Evolutionary conservation across 2,329 filamentous ascomycete species (phyloP).

Genomic region (Penicillium hordei): DNA sequence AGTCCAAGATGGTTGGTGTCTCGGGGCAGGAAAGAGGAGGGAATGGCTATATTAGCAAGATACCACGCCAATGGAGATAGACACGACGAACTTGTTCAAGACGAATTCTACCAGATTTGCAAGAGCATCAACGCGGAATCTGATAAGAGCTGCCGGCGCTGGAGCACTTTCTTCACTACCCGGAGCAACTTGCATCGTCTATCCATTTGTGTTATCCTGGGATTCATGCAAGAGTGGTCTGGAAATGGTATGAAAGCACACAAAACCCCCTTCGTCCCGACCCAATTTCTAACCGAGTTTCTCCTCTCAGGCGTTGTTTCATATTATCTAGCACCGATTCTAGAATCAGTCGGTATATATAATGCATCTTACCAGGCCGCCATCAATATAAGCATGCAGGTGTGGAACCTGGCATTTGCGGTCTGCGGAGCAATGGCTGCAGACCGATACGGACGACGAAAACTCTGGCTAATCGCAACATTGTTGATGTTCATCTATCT

Average conservation of each 20-base stretch:
- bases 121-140: constrained; percentile 22
- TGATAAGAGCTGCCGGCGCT: constrained; percentile 15
- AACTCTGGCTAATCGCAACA: constrained; percentile 16
- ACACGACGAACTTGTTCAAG: constrained; percentile 24
- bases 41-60: constrained; percentile 56
- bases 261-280: neutral
- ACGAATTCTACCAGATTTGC: constrained; percentile 29
- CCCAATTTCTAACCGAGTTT: neutral
- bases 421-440: constrained; percentile 7
- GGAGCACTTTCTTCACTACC: constrained; percentile 20
- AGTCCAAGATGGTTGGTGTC: constrained; percentile 63
- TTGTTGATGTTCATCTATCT: constrained; percentile 19
- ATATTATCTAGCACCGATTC: constrained; percentile 25
- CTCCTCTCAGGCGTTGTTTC: constrained; percentile 17
- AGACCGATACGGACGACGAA: constrained; percentile 15
- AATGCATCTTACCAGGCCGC: constrained; percentile 9
- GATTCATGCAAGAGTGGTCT: constrained; percentile 25
- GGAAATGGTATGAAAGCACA: constrained; percentile 7
- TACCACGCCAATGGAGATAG: constrained; percentile 56
- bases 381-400: constrained; percentile 19
- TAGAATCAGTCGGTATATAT: constrained; percentile 22
- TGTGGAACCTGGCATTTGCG: constrained; percentile 12
- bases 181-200: constrained; percentile 23
- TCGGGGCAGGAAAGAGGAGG: constrained; percentile 58
- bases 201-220: constrained; percentile 22